Evolutionary conservation across 1,284 basidiomycete genomes (phyloP), one percentile per base, ranked within the genome.

Genomic region (Heliocybe sulcata): DNA sequence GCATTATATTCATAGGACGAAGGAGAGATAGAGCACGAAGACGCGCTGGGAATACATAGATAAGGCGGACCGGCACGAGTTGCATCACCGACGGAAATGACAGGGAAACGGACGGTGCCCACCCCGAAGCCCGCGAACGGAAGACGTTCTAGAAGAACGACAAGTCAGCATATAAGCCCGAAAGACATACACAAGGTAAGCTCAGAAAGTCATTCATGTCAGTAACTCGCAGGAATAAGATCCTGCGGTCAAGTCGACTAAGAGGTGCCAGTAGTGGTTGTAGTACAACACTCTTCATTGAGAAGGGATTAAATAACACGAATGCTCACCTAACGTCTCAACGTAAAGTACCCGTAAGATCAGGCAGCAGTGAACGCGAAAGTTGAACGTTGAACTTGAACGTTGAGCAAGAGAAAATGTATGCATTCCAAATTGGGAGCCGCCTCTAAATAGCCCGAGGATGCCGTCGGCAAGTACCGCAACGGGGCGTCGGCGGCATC

Each of bases 211-310:
- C 86, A 82, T 83, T 82, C 67, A 89, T 89, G 86, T 88, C 86
- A 88, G 80, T 82, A 79, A 81, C 71, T 69, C 77, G 72, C 69
- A 64, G 63, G 63, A 69, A 68, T 67, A 68, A 66, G 67, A 66
- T 67, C 67, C 64, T 51, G 59, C 65, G 67, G 75, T 71, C 77
- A 81, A 68, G 77, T 90, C 85, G 82, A 88, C 87, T 89, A 88
- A 89, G 87, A 90, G 87, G 86, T 89, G 85, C 87, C 87, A 90
- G 81, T 8, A 55, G 65, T 77, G 83, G 84, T 85, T 81, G 77
- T 70, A 70, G 71, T 75, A 80, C 83, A 87, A 88, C 85, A 79
- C 87, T 90, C 87, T 77, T 90, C 87, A 81, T 77, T 16, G 53
- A 11, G 6, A 42, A 42, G 27, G 25, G 22, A n/a, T n/a, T 3